Evolutionary conservation across 441 rosid species (phyloP), one percentile per base, ranked within the genome.

Genomic region (Metrosideros polymorpha): DNA sequence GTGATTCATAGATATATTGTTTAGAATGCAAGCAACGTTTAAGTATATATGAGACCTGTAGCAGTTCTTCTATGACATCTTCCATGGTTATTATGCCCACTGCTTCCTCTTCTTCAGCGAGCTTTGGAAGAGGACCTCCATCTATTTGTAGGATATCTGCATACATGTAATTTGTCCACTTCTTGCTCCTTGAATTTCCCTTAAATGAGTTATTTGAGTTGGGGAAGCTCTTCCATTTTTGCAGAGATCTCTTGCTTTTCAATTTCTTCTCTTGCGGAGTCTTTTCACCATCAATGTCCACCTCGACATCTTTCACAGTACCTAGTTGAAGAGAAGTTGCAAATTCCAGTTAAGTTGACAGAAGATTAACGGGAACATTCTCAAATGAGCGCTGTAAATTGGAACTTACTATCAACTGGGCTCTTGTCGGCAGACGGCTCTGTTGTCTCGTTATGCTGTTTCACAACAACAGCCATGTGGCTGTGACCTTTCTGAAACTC

Each of bases 31-130:
- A 27, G 54, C 54, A 7, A 35, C 43, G 85, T 43, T 39, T 5
- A 43, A 29, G 76, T 14, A 12, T 30, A 27, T 42, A n/a, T 17
- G 19, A 45, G 90, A 95, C 99, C 96, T 98, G 99, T 88, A 98
- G 89, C 87, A 96, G 97, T 90, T 98, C 99, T 91, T 98, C 99
- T 84, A 98, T 98, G 89, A 98, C 98, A 92, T 98, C 99, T 90
- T 98, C 99, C 99, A 96, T 98, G 59, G 99, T 96, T 86, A 98
- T 95, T 86, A 98, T 85, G 86, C 98, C 99, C 2, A 96, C 95
- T 12, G 96, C 97, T 92, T 95, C 99, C 89, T 93, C 96, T 88
- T 93, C 96, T 87, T 95, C 97, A 0, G 94, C 92, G 47, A 94
- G 93, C 88, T 90, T 90, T 9, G 98, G 97, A 17, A 96, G 95